Percentiles rank a stretch among this genome's conserved stretches.
phyloP scores from a whole-genome alignment of 306 rosid genomes.

The Alnus rubra region DNA sequence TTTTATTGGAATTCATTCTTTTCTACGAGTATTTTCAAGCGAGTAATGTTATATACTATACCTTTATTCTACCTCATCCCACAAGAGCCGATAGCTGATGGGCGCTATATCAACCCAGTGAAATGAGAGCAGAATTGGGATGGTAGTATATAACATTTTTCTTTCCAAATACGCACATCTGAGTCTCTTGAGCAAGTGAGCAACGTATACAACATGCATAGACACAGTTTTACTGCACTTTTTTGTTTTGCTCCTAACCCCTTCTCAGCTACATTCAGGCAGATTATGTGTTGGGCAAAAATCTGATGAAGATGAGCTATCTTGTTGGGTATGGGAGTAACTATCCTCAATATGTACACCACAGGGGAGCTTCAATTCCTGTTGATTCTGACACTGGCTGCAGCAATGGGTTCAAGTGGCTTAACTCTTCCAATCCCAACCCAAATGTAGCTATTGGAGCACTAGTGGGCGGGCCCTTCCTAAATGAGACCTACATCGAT shows the following conservation, averaged over 20 bases:
- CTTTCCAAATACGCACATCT: too few species aligned
- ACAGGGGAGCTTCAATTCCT: constrained; percentile 76
- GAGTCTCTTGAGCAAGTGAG: neutral
- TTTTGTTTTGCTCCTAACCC: neutral
- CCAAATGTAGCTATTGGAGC: constrained; percentile 72
- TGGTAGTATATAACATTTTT: too few species aligned
- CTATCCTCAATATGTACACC: constrained; percentile 61
- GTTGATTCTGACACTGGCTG: constrained; percentile 54
- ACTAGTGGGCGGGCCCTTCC: constrained; percentile 68
- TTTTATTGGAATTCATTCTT: too few species aligned
- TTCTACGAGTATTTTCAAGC: too few species aligned
- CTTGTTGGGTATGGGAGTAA: constrained; percentile 57
- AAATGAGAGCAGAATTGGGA: too few species aligned
- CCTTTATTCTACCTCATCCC: too few species aligned
- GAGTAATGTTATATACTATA: too few species aligned
- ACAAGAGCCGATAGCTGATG: too few species aligned
- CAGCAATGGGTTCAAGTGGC: constrained; percentile 62
- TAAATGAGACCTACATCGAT: constrained; percentile 62
- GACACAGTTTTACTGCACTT: neutral
- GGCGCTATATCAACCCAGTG: too few species aligned
- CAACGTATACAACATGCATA: neutral
- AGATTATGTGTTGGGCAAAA: constrained; percentile 58
- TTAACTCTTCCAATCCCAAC: constrained; percentile 40
- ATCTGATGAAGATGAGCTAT: constrained; percentile 63
- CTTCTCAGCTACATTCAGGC: constrained; percentile 37